Percentiles rank a stretch among this genome's conserved stretches.
phyloP scores from a whole-genome alignment of 192 early-diverging fungal species.

The Dissophora ornata region DNA sequence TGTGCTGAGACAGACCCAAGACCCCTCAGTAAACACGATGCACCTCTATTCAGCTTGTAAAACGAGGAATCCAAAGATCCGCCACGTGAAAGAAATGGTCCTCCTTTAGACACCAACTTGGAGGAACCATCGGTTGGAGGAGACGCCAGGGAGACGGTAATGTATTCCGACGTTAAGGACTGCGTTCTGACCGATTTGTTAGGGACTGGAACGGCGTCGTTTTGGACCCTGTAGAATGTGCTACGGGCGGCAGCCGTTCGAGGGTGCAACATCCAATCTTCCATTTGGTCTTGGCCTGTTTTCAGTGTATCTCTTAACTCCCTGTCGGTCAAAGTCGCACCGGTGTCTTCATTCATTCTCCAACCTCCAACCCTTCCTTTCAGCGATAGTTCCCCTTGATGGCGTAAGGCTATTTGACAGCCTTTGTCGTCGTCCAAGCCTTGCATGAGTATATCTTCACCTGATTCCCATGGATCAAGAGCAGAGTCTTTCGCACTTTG shows the following conservation, averaged over 20 bases:
- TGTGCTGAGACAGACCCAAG: not conserved
- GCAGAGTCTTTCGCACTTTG: not conserved
- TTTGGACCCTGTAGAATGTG: slow-evolving; percentile 11
- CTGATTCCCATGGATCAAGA: slow-evolving; percentile 25
- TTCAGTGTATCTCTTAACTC: not conserved
- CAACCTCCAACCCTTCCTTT: slow-evolving; percentile 26
- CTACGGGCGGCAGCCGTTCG: slow-evolving; percentile 29
- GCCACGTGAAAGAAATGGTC: not conserved
- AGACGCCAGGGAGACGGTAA: slow-evolving; percentile 27
- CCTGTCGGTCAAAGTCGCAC: not conserved
- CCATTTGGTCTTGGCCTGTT: not conserved
- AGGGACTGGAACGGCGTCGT: slow-evolving; percentile 25
- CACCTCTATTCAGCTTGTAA: slow-evolving; percentile 6
- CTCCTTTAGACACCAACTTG: too few relatives aligned
- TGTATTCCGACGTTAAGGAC: slow-evolving; percentile 2
- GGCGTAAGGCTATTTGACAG: too few relatives aligned
- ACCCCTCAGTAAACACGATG: not conserved
- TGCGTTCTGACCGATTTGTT: not conserved
- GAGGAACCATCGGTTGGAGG: too few relatives aligned
- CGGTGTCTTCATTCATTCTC: slow-evolving; percentile 1
- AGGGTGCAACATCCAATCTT: slow-evolving; percentile 35
- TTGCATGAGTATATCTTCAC: slow-evolving; percentile 23
- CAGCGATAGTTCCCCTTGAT: slow-evolving; percentile 8
- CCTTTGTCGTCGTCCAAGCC: slow-evolving; percentile 12
- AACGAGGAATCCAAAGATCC: slow-evolving; percentile 20